Percentiles rank a stretch among this genome's conserved stretches.
Conservation (phyloP, 345 rosid species). For the Gossypium sturtianum region DNA sequence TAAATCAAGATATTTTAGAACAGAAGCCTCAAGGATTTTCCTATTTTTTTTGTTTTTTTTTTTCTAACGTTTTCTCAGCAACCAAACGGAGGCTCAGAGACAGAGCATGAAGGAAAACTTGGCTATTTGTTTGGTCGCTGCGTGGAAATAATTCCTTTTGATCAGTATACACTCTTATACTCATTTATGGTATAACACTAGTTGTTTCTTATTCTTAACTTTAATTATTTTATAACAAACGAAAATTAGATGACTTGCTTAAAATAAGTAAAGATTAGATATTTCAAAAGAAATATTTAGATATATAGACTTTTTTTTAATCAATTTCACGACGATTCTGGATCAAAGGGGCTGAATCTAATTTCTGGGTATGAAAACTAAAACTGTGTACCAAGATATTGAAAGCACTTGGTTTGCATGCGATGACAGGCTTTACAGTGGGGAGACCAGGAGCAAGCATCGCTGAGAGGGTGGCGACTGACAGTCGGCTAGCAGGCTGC, state of each 20-base stretch:
- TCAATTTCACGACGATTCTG: not conserved
- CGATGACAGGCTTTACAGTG: conserved; percentile 78
- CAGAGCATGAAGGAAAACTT: conserved; percentile 44
- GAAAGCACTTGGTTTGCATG: not conserved
- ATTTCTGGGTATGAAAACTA: not conserved
- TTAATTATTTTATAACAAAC: not conserved
- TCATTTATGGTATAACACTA: not conserved
- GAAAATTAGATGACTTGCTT: not conserved
- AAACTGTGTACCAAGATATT: not conserved
- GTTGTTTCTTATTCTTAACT: not conserved
- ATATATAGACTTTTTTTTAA: not conserved
- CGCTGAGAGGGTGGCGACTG: conserved; percentile 22
- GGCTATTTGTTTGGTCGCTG: conserved; percentile 47
- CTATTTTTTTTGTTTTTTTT: not conserved
- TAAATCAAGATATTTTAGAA: not conserved
- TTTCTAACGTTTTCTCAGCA: conserved; percentile 27
- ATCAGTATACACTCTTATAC: conserved; percentile 9
- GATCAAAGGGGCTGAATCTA: not conserved
- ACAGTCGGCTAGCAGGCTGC: too few relatives aligned
- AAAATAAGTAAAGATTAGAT: not conserved
- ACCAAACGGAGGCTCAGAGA: conserved; percentile 31
- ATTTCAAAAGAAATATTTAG: not conserved
- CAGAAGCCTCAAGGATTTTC: conserved; percentile 2
- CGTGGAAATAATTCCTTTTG: conserved; percentile 38
- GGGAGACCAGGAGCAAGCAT: conserved; percentile 77